These are phyloP conservation scores for Erodium moschatum DNA, from an alignment of 441 rosid genomes.

Conservation along the genomic window DNA sequence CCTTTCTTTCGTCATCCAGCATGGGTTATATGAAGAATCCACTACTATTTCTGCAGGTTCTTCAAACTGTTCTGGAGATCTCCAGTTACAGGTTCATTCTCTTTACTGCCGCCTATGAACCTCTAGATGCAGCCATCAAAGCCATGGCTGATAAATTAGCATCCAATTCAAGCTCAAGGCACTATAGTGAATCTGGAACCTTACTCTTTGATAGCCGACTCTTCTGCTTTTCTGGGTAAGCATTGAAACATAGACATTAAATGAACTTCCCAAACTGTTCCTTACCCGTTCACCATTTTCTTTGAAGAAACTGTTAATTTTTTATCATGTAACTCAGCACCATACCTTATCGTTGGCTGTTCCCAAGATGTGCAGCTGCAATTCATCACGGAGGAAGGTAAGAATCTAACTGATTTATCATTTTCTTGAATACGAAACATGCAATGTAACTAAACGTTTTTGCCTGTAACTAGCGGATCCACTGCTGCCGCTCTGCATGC, in stretches of 20 bases:
- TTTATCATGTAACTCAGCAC: conserved; percentile 32
- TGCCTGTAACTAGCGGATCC: conserved; percentile 51
- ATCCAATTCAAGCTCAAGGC: conserved; percentile 21
- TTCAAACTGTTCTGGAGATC: conserved; percentile 46
- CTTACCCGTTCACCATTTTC: not conserved
- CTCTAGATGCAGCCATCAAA: conserved; percentile 52
- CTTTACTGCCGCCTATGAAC: conserved; percentile 66
- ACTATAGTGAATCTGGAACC: conserved; percentile 35
- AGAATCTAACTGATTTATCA: conserved; percentile 4
- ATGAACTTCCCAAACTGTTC: too few relatives aligned
- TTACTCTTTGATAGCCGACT: conserved; percentile 50
- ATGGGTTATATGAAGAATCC: conserved; percentile 82
- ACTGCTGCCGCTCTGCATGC: conserved; percentile 77
- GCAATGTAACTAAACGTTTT: conserved; percentile 19
- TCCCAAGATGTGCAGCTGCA: conserved; percentile 61
- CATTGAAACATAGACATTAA: not conserved
- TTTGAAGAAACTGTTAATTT: conserved; percentile 13
- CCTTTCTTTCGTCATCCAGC: conserved; percentile 33
- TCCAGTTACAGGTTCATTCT: conserved; percentile 60
- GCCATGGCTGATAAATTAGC: conserved; percentile 32
- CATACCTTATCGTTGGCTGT: conserved; percentile 68
- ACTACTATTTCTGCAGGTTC: conserved; percentile 53
- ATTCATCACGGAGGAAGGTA: conserved; percentile 96
- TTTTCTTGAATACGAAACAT: conserved; percentile 1
- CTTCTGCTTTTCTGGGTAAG: conserved; percentile 74